Conservation (phyloP, 2,329 filamentous ascomycete genomes). For the Diatrype stigma region DNA sequence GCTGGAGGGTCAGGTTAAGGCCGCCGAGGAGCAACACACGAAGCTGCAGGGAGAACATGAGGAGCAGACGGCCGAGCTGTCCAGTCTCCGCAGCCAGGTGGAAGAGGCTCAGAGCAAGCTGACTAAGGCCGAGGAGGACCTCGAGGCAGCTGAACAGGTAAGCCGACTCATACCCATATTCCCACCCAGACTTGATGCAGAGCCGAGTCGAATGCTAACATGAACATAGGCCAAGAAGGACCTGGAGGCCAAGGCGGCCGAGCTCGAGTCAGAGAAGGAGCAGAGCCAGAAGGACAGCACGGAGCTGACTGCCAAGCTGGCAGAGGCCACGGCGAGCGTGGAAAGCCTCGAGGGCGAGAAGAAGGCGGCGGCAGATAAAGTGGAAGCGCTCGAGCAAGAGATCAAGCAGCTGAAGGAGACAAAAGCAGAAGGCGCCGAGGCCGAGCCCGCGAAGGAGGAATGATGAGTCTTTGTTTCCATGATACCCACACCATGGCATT, state of each 20-base stretch:
- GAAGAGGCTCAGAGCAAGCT: conserved; percentile 34
- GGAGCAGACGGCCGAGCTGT: conserved; percentile 26
- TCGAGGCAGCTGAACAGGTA: conserved; percentile 30
- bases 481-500: conserved; percentile 1
- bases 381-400: conserved; percentile 18
- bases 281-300: conserved; percentile 15
- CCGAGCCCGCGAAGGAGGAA: background rate
- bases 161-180: conserved; percentile 2
- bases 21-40: conserved; percentile 23
- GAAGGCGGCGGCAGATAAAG: conserved; percentile 13
- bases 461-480: conserved; percentile 1
- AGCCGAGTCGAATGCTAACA: conserved; percentile 2
- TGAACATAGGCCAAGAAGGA: conserved; percentile 20
- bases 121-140: conserved; percentile 32
- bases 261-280: conserved; percentile 18
- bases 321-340: conserved; percentile 13
- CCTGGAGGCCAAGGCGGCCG: conserved; percentile 20
- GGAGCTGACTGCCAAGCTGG: conserved; percentile 14
- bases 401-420: conserved; percentile 12
- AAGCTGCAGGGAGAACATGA: conserved; percentile 27
- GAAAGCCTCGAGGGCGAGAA: conserved; percentile 22
- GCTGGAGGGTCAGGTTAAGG: conserved; percentile 20
- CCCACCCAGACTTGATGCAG: background rate
- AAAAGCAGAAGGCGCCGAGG: background rate
- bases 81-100: conserved; percentile 26